A percentile compares a stretch with the other conserved stretches of the same genome.
Conservation (phyloP, 192 early-diverging fungal genomes). For the Chytriomyces sp. region DNA sequence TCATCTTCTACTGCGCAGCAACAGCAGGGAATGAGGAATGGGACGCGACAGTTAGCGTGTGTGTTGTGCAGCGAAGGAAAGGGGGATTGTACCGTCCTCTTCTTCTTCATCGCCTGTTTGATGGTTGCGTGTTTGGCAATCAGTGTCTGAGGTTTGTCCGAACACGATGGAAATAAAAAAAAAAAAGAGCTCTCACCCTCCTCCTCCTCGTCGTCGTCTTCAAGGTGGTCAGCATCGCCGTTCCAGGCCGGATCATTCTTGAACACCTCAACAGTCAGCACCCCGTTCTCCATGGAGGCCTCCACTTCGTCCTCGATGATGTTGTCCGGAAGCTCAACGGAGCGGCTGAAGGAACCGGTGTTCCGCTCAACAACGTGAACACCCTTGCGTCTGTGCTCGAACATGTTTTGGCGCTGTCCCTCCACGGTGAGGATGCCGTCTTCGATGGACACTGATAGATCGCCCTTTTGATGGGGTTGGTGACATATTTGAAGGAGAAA, state of each 20-base stretch:
- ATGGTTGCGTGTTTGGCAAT: no score
- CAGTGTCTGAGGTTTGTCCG: no score
- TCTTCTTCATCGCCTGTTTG: background rate
- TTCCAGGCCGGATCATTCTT: background rate
- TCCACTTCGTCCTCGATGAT: background rate
- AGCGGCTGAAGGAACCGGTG: background rate
- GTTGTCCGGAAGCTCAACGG: background rate
- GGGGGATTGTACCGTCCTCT: background rate
- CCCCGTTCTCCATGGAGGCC: background rate
- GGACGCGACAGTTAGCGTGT: no score
- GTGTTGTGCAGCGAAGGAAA: no score
- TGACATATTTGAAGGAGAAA: background rate
- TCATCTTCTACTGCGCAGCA: background rate
- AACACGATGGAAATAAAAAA: no score
- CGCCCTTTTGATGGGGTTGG: background rate
- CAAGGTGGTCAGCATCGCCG: background rate
- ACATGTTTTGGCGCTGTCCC: background rate
- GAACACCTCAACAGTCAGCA: constrained; percentile 2
- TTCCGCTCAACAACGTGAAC: background rate
- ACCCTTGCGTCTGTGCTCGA: background rate
- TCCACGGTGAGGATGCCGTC: background rate
- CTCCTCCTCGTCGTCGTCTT: background rate
- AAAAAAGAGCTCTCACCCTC: background rate
- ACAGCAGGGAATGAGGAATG: no score
- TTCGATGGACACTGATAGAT: background rate